Conservation (phyloP, 805 yeast genomes). For the Metschnikowia continentalis region DNA sequence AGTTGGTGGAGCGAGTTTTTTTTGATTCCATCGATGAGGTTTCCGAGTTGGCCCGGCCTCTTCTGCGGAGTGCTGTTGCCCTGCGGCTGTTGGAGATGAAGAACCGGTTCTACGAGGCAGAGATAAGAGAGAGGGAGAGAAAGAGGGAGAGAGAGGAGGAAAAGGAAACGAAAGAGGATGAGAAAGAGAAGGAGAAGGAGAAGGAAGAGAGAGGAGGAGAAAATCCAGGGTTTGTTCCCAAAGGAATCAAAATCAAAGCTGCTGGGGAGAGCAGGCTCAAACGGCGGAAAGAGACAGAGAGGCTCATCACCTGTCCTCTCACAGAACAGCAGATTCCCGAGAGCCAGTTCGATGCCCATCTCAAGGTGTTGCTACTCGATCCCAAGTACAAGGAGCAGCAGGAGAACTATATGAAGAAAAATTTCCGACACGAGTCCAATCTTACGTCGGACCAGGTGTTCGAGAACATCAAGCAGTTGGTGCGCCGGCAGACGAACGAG, state of each 20-base stretch:
- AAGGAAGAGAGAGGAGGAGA: background rate
- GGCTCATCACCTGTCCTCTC: conserved; percentile 67
- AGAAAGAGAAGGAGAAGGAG: background rate
- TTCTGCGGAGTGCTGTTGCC: conserved; percentile 55
- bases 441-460: conserved; percentile 56
- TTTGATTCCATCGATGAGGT: conserved; percentile 60
- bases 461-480: conserved; percentile 52
- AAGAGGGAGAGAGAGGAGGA: conserved; percentile 1
- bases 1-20: conserved; percentile 62
- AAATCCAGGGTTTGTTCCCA: conserved; percentile 20
- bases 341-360: conserved; percentile 63
- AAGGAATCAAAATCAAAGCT: conserved; percentile 61
- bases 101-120: conserved; percentile 23
- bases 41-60: conserved; percentile 52
- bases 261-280: conserved; percentile 66
- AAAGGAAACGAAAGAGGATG: background rate
- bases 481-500: conserved; percentile 16
- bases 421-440: conserved; percentile 44
- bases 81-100: conserved; percentile 58
- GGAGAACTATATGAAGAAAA: conserved; percentile 54
- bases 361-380: conserved; percentile 65
- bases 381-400: conserved; percentile 74
- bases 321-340: conserved; percentile 71
- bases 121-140: conserved; percentile 7
- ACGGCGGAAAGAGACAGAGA: conserved; percentile 17